Conservation (phyloP, 768 basidiomycete species). For the Mycena vulgaris region DNA sequence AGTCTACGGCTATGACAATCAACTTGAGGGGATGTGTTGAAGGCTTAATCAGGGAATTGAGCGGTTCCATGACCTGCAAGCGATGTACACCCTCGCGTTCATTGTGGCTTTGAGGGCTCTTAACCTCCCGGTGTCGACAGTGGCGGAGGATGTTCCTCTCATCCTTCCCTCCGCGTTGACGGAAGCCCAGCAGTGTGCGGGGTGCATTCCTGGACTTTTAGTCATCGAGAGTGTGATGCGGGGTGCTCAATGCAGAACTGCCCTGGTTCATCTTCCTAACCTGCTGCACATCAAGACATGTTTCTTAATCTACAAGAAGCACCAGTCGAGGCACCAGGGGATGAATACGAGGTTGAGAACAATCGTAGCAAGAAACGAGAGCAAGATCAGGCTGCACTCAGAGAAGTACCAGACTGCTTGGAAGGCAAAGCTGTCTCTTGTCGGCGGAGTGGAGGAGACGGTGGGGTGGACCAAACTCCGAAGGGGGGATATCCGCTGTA, state of each 20-base stretch:
- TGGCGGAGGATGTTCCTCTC: conserved; percentile 2
- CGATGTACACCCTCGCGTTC: background rate
- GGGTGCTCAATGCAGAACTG: conserved; percentile 8
- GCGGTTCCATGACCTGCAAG: background rate
- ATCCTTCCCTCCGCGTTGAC: conserved; percentile 13
- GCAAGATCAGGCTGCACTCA: conserved; percentile 22
- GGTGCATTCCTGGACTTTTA: background rate
- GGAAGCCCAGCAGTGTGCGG: background rate
- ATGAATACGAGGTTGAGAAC: conserved; percentile 20
- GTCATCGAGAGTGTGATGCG: conserved; percentile 20
- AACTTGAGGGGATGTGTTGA: background rate
- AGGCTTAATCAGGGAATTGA: background rate
- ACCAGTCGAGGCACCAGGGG: conserved; percentile 14
- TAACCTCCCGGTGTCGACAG: too few relatives aligned
- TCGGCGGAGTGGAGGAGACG: background rate
- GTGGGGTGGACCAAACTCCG: conserved; percentile 11
- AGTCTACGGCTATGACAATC: background rate
- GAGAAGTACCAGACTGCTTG: conserved; percentile 33
- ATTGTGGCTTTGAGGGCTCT: too few relatives aligned
- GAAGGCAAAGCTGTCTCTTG: conserved; percentile 1
- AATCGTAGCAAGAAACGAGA: conserved; percentile 19
- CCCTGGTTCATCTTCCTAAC: conserved; percentile 14
- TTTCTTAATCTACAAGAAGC: conserved; percentile 7
- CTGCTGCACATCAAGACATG: conserved; percentile 23
- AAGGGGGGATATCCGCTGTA: conserved; percentile 21